Base-by-base conservation (phyloP, 2,329 filamentous ascomycete species). In the Sclerotinia nivalis region DNA sequence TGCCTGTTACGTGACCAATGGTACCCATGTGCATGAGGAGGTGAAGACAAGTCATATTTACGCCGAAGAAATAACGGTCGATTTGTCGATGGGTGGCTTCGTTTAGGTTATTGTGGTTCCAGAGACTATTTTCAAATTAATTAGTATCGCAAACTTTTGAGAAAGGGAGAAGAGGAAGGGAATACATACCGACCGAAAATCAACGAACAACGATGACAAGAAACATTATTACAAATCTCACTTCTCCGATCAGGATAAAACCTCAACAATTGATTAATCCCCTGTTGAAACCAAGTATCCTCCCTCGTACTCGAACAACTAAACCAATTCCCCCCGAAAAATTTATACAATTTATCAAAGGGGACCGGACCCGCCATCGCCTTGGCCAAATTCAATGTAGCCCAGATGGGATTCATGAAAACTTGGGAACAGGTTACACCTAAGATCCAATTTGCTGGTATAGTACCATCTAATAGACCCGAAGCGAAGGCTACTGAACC, bases 51-150 rank as follows among this genome's bases (percentile, higher is more conserved):
- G 81, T 83, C 86, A 89, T 89, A 77, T 86, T 87, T 67, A 88
- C 84, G 68, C 88, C 88, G 73, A 86, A 86, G 69, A 91, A 86
- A 79, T 89, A 87, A 45, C 84, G 83, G 76, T 87, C 84, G 60
- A 89, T 84, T 75, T 88, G 84, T 0, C 83, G 80, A 78, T 91
- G 89, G 2, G 89, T 91, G 4, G 85, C 87, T 79, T 87, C 86
- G 79, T 90, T 90, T 43, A 91, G 83, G 77, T 91, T 90, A 4
- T 74, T 77, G 78, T 91, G 89, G 75, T 84, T 88, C 88, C 88
- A 91, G 78, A 81, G 77, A 40, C 81, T 77, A 13, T 15, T 12
- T 25, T 28, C 18, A 31, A 22, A 34, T 50, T 31, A 28, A 52
- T 69, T 70, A 55, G 49, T 22, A 37, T 47, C n/a, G 5, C 31